These are phyloP conservation scores for Datura wrightii DNA, from an alignment of 257 asterid species.

Conservation along the genomic window DNA sequence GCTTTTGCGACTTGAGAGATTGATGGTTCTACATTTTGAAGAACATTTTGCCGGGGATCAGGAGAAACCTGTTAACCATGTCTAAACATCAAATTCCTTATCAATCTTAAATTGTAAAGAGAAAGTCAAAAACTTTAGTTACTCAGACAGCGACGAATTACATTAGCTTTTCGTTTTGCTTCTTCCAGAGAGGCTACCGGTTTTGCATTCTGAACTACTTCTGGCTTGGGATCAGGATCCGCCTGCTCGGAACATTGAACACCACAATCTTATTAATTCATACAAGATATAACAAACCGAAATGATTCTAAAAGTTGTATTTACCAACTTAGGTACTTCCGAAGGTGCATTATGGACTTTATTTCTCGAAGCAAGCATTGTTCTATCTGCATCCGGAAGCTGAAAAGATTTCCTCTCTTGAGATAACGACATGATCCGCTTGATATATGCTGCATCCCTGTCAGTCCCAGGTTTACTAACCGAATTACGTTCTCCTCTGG, in stretches of 20 bases:
- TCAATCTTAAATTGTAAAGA: not conserved
- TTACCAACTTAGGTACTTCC: constrained; percentile 34
- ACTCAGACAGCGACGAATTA: not conserved
- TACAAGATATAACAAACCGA: not conserved
- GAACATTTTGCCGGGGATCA: constrained; percentile 21
- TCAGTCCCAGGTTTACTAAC: constrained; percentile 15
- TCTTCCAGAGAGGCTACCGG: not conserved
- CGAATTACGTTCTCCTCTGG: constrained; percentile 30
- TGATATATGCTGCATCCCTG: not conserved
- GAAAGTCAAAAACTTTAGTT: not conserved
- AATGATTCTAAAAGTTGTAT: constrained; percentile 25
- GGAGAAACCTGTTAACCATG: constrained; percentile 29
- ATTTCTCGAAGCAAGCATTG: constrained; percentile 18
- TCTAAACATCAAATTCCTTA: not conserved
- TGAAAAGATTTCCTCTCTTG: constrained; percentile 35
- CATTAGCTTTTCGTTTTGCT: not conserved
- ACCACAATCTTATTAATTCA: not conserved
- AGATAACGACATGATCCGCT: not conserved
- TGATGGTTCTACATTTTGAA: constrained; percentile 25
- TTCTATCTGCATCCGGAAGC: constrained; percentile 17
- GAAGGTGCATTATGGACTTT: constrained; percentile 25
- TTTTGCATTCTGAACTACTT: constrained; percentile 1
- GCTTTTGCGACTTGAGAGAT: constrained; percentile 1
- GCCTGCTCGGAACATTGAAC: not conserved
- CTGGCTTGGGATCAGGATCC: constrained; percentile 27